A percentile compares a stretch with the other conserved stretches of the same genome.
Evolutionary conservation across 768 basidiomycete species (phyloP).

Genomic region (Russula olivacea): DNA sequence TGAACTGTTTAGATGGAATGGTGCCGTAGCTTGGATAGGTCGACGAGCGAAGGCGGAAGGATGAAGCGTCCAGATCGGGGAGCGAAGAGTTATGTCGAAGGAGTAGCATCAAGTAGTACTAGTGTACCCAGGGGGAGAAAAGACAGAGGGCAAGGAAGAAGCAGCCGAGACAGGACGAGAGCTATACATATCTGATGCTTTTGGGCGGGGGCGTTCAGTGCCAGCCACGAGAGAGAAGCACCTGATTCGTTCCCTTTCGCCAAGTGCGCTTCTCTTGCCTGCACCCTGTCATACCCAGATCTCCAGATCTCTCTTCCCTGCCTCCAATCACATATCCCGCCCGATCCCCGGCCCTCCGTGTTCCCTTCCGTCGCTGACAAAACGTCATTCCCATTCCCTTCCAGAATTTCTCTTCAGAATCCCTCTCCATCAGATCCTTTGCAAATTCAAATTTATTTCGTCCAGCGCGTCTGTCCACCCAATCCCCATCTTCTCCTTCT

Average conservation of each 20-base stretch:
- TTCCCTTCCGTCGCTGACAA: constrained; percentile 30
- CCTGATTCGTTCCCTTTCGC: constrained; percentile 25
- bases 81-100: constrained; percentile 17
- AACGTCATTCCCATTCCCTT: constrained; percentile 28
- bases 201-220: constrained; percentile 5
- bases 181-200: constrained; percentile 23
- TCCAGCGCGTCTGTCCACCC: constrained; percentile 16
- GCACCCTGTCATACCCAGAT: constrained; percentile 17
- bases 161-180: constrained; percentile 23
- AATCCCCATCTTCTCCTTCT: constrained; percentile 26
- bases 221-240: constrained; percentile 26
- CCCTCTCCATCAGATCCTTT: constrained; percentile 25
- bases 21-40: constrained; percentile 24
- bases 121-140: constrained; percentile 21
- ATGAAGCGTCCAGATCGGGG: constrained; percentile 23
- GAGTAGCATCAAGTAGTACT: constrained; percentile 23
- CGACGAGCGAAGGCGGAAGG: constrained; percentile 18
- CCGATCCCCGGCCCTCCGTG: constrained; percentile 25
- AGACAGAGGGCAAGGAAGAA: constrained; percentile 25
- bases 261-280: constrained; percentile 15
- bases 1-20: constrained; percentile 22
- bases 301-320: background rate
- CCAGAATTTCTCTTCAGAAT: constrained; percentile 23
- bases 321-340: constrained; percentile 24
- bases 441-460: constrained; percentile 25